These are phyloP conservation scores for Podospora appendiculata DNA, from an alignment of 495 filamentous ascomycete genomes.

Conservation along the genomic window DNA sequence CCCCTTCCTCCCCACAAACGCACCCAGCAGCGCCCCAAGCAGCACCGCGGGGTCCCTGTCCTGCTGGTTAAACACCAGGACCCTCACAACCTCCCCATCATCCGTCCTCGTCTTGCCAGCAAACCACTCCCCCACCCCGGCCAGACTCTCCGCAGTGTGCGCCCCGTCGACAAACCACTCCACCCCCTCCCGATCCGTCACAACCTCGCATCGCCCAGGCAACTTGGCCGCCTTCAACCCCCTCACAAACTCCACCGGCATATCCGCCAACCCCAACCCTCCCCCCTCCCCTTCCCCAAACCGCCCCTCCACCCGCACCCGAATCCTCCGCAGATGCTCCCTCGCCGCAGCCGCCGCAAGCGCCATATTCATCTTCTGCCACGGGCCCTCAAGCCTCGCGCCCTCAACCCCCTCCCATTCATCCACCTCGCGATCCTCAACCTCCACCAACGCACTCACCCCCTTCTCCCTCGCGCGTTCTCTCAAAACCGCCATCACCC, in stretches of 20 bases:
- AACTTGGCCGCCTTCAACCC: constrained; percentile 60
- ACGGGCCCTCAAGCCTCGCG: constrained; percentile 27
- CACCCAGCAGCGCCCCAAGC: constrained; percentile 37
- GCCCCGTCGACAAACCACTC: constrained; percentile 87
- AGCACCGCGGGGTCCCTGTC: constrained; percentile 64
- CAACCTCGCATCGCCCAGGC: constrained; percentile 68
- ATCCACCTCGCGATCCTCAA: constrained; percentile 25
- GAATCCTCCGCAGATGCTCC: constrained; percentile 25
- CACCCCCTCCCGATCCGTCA: constrained; percentile 41
- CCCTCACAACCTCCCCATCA: constrained; percentile 7
- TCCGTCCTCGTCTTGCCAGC: constrained; percentile 25
- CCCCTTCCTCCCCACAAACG: constrained; percentile 2
- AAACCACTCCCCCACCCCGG: constrained; percentile 69
- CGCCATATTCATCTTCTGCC: constrained; percentile 39
- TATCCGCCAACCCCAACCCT: constrained; percentile 8
- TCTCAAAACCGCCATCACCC: constrained; percentile 31
- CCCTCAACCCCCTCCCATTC: constrained; percentile 28
- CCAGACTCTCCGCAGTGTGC: constrained; percentile 78
- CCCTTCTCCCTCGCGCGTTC: constrained; percentile 30
- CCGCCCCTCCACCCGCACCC: constrained; percentile 9
- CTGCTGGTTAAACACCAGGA: constrained; percentile 94
- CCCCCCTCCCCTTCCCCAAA: constrained; percentile 10
- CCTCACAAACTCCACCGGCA: constrained; percentile 47
- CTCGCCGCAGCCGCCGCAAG: constrained; percentile 31
- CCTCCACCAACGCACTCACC: constrained; percentile 19